Conservation (phyloP, 805 yeast genomes). For the Metschnikowia proteae region DNA sequence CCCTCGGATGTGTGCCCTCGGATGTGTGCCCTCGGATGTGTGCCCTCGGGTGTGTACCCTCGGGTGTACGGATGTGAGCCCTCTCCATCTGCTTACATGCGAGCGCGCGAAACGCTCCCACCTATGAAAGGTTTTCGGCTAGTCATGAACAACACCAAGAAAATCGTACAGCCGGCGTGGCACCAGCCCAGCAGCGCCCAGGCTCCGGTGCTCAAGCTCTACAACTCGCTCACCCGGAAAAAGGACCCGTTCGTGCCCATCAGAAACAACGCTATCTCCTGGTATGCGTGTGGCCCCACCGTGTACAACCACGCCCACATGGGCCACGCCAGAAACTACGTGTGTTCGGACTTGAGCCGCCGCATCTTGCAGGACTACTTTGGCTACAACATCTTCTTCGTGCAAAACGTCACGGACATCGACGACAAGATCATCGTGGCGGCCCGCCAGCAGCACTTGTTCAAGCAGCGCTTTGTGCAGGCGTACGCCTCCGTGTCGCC, state of each 20-base stretch:
- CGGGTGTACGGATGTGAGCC: too few species aligned
- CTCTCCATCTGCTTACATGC: too few species aligned
- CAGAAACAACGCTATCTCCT: slow-evolving; percentile 61
- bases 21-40: too few species aligned
- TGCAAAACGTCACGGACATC: slow-evolving; percentile 97
- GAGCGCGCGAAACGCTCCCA: background rate
- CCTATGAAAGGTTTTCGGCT: slow-evolving; percentile 9
- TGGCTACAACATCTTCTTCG: slow-evolving; percentile 82
- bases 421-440: slow-evolving; percentile 95
- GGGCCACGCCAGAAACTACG: slow-evolving; percentile 99
- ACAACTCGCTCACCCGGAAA: slow-evolving; percentile 77
- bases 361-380: slow-evolving; percentile 86
- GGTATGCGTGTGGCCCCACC: slow-evolving; percentile 99
- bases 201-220: slow-evolving; percentile 50
- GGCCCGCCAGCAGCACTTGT: slow-evolving; percentile 85
- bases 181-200: slow-evolving; percentile 14
- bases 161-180: slow-evolving; percentile 40
- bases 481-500: slow-evolving; percentile 26
- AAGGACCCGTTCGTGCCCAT: slow-evolving; percentile 78
- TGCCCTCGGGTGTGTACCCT: too few species aligned
- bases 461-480: slow-evolving; percentile 50
- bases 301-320: slow-evolving; percentile 94
- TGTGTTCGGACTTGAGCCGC: slow-evolving; percentile 88
- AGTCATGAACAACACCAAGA: slow-evolving; percentile 25
- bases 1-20: too few species aligned